Conservation (phyloP, 345 rosid genomes). For the Erysimum cheiranthoides region DNA sequence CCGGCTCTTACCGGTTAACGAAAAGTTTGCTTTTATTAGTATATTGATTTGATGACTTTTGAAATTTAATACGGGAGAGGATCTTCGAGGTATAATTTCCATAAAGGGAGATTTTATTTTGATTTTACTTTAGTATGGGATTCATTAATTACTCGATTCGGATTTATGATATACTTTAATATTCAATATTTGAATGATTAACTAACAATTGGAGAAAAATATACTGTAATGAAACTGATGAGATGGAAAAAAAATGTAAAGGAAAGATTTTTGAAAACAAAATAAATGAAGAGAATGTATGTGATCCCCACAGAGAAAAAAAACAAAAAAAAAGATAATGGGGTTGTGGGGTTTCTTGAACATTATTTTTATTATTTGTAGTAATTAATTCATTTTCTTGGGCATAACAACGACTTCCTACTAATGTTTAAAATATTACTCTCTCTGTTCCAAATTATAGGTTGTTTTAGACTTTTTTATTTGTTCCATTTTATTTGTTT, state of each 20-base stretch:
- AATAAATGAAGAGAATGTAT: background rate
- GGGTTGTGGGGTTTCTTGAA: conserved; percentile 38
- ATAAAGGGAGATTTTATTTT: conserved; percentile 31
- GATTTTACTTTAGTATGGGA: conserved; percentile 23
- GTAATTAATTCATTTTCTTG: background rate
- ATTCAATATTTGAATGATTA: conserved; percentile 19
- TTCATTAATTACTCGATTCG: conserved; percentile 37
- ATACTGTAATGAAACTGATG: background rate
- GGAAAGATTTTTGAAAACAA: too few species aligned
- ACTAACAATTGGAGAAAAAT: conserved; percentile 8
- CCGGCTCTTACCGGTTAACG: conserved; percentile 39
- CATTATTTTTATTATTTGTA: background rate
- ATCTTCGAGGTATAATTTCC: conserved; percentile 41
- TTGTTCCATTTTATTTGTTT: too few species aligned
- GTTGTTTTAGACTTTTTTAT: too few species aligned
- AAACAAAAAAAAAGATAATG: conserved; percentile 9
- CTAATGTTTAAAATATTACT: too few species aligned
- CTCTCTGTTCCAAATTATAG: too few species aligned
- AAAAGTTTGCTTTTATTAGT: conserved; percentile 25
- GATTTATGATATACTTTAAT: conserved; percentile 24
- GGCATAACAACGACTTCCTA: background rate
- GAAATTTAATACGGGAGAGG: conserved; percentile 34
- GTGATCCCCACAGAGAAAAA: conserved; percentile 35
- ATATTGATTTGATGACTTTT: conserved; percentile 39
- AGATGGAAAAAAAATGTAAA: background rate